phyloP scores from a whole-genome alignment of 2,329 filamentous ascomycete genomes.

The Dothidotthia symphoricarpi region DNA sequence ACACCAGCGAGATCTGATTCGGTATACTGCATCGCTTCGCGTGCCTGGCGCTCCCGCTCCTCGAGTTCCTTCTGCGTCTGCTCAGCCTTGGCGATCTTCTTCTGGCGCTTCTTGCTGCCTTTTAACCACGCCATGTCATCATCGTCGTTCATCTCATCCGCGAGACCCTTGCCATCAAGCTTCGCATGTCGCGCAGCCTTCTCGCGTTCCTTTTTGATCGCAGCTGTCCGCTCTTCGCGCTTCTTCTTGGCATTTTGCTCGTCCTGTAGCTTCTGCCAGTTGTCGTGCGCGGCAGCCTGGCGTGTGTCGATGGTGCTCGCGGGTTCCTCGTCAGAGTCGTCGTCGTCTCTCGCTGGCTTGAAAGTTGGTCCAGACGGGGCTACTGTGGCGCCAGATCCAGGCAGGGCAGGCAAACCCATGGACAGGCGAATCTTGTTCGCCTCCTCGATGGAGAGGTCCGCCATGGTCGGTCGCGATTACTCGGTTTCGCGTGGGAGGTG shows the following conservation, averaged over 20 bases:
- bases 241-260: slow-evolving; percentile 70
- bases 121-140: slow-evolving; percentile 86
- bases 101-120: slow-evolving; percentile 88
- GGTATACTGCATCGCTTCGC: slow-evolving; percentile 68
- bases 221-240: slow-evolving; percentile 76
- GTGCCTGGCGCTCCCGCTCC: slow-evolving; percentile 65
- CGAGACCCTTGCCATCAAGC: slow-evolving; percentile 79
- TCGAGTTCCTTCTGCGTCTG: slow-evolving; percentile 72
- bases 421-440: slow-evolving; percentile 88
- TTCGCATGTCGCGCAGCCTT: slow-evolving; percentile 71
- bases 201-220: slow-evolving; percentile 85
- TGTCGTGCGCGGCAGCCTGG: slow-evolving; percentile 69
- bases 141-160: slow-evolving; percentile 67
- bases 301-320: slow-evolving; percentile 82
- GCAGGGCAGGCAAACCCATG: slow-evolving; percentile 85
- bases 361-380: slow-evolving; percentile 56
- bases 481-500: too few species aligned
- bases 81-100: slow-evolving; percentile 75
- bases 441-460: slow-evolving; percentile 67
- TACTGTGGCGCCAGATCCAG: slow-evolving; percentile 67
- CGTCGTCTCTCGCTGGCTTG: slow-evolving; percentile 51
- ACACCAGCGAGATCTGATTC: slow-evolving; percentile 84
- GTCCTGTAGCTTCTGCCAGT: slow-evolving; percentile 68
- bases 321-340: slow-evolving; percentile 63
- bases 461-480: slow-evolving; percentile 15